These are phyloP conservation scores for Cenococcum geophilum DNA, from an alignment of 495 filamentous ascomycete genomes.

Conservation along the genomic window DNA sequence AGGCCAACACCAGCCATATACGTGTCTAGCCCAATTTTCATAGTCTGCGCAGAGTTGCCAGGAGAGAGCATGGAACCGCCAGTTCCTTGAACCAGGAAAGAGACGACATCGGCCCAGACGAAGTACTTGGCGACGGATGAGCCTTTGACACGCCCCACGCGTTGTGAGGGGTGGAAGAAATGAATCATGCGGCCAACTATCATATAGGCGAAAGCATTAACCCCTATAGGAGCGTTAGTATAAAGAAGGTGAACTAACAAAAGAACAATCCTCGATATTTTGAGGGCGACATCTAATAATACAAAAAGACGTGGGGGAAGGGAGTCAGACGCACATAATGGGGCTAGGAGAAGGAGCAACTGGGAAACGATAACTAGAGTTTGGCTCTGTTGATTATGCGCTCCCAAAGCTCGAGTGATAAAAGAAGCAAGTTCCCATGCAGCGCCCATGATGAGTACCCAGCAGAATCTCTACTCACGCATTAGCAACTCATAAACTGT, in stretches of 20 bases:
- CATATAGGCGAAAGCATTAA: constrained; percentile 66
- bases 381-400: constrained; percentile 38
- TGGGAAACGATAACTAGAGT: constrained; percentile 29
- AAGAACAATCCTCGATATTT: no score
- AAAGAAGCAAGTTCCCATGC: constrained; percentile 42
- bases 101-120: constrained; percentile 53
- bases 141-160: constrained; percentile 46
- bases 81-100: constrained; percentile 53
- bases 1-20: constrained; percentile 55
- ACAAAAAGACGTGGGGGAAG: neutral
- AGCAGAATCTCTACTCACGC: constrained; percentile 43
- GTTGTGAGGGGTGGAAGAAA: constrained; percentile 46
- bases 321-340: constrained; percentile 36
- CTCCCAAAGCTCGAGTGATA: constrained; percentile 33
- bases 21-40: constrained; percentile 47
- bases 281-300: no score
- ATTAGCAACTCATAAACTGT: no score
- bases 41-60: constrained; percentile 7
- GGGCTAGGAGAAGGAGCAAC: constrained; percentile 44
- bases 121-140: constrained; percentile 48
- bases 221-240: constrained; percentile 33
- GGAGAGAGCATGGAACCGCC: constrained; percentile 45
- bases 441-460: constrained; percentile 47
- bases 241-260: neutral
- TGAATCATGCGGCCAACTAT: constrained; percentile 55